Evolutionary conservation across 1,284 basidiomycete genomes (phyloP).

Genomic region (Pseudozyma sp.): DNA sequence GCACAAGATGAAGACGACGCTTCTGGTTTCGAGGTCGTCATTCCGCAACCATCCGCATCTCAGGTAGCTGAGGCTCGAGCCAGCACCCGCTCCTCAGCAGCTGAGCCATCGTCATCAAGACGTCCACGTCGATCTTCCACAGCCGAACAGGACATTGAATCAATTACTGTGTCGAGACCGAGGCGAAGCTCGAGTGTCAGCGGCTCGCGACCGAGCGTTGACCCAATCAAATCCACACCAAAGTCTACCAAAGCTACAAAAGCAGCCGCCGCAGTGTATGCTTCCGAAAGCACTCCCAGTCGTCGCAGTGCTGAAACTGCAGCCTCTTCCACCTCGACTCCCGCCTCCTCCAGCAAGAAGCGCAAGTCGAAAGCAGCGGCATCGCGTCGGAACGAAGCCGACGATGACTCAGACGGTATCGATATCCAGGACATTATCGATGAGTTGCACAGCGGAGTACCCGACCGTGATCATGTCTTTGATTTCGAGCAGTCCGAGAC

Average conservation of each 20-base stretch:
- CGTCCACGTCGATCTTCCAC: conserved; percentile 19
- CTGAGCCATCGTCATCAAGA: conserved; percentile 11
- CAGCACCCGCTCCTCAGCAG: neutral
- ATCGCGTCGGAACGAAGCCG: neutral
- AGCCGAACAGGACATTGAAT: conserved; percentile 1
- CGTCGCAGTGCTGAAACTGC: conserved; percentile 1
- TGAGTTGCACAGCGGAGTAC: conserved; percentile 4
- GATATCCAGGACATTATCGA: conserved; percentile 18
- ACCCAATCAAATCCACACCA: conserved; percentile 1
- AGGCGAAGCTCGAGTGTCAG: conserved; percentile 18
- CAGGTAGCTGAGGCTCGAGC: conserved; percentile 3
- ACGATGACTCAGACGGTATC: conserved; percentile 8
- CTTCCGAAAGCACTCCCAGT: conserved; percentile 5
- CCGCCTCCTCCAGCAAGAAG: conserved; percentile 24
- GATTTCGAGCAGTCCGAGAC: conserved; percentile 9
- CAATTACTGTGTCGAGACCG: conserved; percentile 21
- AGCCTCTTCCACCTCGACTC: conserved; percentile 5
- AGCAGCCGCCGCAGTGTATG: neutral
- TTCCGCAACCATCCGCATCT: conserved; percentile 15
- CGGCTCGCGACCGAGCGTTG: conserved; percentile 2
- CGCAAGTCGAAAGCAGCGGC: conserved; percentile 5
- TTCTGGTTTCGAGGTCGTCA: conserved; percentile 11
- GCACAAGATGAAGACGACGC: conserved; percentile 1
- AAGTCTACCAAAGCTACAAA: conserved; percentile 1
- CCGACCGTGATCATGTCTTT: neutral